Base-by-base conservation (phyloP, 2,329 filamentous ascomycete species). In the Aspergillus fructus region DNA sequence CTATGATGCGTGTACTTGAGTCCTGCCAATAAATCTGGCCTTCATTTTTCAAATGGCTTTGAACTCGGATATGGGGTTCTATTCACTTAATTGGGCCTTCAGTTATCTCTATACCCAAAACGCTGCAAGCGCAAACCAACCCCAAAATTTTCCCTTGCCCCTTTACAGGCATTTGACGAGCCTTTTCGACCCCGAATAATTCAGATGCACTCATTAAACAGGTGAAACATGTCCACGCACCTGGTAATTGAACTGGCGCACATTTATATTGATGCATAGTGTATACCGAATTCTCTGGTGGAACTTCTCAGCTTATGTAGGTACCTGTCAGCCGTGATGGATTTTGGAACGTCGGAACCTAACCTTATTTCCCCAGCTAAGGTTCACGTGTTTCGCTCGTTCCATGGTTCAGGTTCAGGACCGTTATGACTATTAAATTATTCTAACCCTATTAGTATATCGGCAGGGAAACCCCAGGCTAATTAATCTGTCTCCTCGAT, bases 321-420 rank as follows among this genome's bases (percentile, higher is more conserved):
- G 6, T 13, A n/a, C 13, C 12, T n/a, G 8, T 37, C 34, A 15
- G 50, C 49, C 51, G 46, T 55, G 17, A 40, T 27, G 37, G 30
- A 49, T 40, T 12, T 37, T 51, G 40, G 47, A 42, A 53, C 43
- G 27, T 42, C 50, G 55, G 62, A 65, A 62, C 63, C 62, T 65
- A 65, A 65, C 63, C 63, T 65, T 65, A 65, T 61, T 64, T 59
- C 45, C 40, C 52, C 41, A 42, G 41, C n/a, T 42, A 37, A 37
- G 24, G 39, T 39, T 63, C 61, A 62, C 61, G 59, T 63, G 62
- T 46, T 40, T 34, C 46, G 60, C 59, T 58, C 58, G 63, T 64
- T 59, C 61, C 58, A 64, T 63, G 59, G 59, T 62, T 63, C 61
- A 33, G n/a, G 27, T 30, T 30, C 27, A 30, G 27, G 9, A 30